phyloP scores from a whole-genome alignment of 306 rosid genomes.

The Citrullus mucosospermus region DNA sequence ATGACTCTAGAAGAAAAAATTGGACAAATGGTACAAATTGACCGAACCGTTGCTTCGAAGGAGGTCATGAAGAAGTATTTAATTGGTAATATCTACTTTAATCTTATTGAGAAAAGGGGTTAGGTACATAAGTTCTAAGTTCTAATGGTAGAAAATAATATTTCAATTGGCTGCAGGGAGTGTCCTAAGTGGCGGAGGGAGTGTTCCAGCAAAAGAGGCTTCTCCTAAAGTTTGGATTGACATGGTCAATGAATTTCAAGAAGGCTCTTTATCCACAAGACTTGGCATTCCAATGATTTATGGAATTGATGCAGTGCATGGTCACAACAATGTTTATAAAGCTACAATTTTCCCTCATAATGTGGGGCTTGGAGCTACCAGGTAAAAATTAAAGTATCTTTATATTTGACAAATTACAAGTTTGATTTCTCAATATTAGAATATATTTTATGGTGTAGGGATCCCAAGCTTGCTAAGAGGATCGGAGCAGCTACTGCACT shows the following conservation, averaged over 20 bases:
- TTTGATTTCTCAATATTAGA: neutral
- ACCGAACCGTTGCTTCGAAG: neutral
- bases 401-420: neutral
- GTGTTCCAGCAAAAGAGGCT: slow-evolving; percentile 14
- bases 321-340: slow-evolving; percentile 23
- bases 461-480: neutral
- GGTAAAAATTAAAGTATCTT: too few species aligned
- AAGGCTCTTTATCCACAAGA: slow-evolving; percentile 21
- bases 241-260: slow-evolving; percentile 24
- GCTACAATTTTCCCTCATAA: slow-evolving; percentile 24
- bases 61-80: neutral
- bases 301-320: slow-evolving; percentile 35
- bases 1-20: neutral
- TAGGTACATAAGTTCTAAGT: neutral
- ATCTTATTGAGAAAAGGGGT: neutral
- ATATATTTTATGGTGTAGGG: neutral
- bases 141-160: neutral
- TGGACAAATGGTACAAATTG: slow-evolving; percentile 5
- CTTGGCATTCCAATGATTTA: slow-evolving; percentile 31
- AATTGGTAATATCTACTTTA: neutral
- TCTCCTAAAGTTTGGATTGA: slow-evolving; percentile 23
- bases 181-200: slow-evolving; percentile 26
- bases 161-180: slow-evolving; percentile 15
- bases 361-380: slow-evolving; percentile 30
- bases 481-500: slow-evolving; percentile 3